phyloP scores from a whole-genome alignment of 306 rosid genomes.

The Acacia crassicarpa region DNA sequence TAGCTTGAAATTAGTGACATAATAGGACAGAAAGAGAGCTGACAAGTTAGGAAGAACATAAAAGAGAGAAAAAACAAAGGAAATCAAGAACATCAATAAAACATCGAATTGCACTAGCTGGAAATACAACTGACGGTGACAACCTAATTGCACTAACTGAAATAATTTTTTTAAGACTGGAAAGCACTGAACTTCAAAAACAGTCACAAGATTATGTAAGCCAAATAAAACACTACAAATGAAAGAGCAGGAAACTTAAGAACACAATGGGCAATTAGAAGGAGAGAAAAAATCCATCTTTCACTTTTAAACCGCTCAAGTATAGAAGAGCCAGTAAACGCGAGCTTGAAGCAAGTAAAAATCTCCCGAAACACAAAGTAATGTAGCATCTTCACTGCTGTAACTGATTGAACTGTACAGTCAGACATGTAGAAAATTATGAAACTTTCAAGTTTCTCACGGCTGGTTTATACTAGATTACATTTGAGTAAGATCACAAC shows the following conservation, averaged over 20 bases:
- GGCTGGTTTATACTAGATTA: conserved; percentile 1
- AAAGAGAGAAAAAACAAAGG: not conserved
- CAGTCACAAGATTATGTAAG: not conserved
- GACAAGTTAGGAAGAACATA: not conserved
- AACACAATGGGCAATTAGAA: not conserved
- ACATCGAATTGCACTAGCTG: not conserved
- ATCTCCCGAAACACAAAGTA: conserved; percentile 3
- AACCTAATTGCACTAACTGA: not conserved
- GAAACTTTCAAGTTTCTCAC: conserved; percentile 6
- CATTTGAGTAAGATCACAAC: not conserved
- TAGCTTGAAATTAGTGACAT: not conserved
- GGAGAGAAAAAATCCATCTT: not conserved
- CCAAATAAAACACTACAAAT: conserved; percentile 12
- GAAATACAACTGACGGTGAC: not conserved
- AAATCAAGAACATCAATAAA: not conserved
- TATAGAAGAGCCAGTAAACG: conserved; percentile 20
- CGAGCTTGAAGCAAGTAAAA: not conserved
- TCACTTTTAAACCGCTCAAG: not conserved
- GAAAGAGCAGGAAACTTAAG: not conserved
- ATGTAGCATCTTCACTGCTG: not conserved
- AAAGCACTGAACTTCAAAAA: conserved; percentile 11
- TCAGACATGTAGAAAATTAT: conserved; percentile 4
- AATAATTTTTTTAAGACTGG: not conserved
- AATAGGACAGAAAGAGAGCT: not conserved
- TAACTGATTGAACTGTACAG: not conserved